Percentiles rank a stretch among this genome's conserved stretches.
Conservation (phyloP, 2,329 filamentous ascomycete genomes). For the Spiromastix sp. region DNA sequence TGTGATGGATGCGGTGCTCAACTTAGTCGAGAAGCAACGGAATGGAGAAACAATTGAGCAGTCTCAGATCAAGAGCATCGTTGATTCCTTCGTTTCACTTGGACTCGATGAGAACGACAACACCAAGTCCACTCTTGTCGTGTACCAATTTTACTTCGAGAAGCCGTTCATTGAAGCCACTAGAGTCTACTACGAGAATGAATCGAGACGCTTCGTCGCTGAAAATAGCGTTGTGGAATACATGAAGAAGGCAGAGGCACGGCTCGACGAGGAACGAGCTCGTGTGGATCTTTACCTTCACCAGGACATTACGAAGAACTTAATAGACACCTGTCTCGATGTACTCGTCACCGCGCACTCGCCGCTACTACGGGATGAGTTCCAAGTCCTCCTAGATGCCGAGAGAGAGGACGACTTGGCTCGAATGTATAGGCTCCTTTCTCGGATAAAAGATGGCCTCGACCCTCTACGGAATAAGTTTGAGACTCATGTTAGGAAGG, state of each 20-base stretch:
- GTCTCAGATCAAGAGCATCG: constrained; percentile 90
- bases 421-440: constrained; percentile 88
- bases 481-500: constrained; percentile 84
- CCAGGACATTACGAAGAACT: constrained; percentile 69
- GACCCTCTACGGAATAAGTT: constrained; percentile 81
- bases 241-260: constrained; percentile 96
- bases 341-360: constrained; percentile 87
- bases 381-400: constrained; percentile 85
- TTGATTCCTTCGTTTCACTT: constrained; percentile 91
- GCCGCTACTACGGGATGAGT: constrained; percentile 79
- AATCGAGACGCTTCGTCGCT: constrained; percentile 87
- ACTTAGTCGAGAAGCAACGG: constrained; percentile 91
- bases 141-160: constrained; percentile 89
- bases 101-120: constrained; percentile 89
- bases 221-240: constrained; percentile 98
- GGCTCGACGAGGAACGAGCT: constrained; percentile 86
- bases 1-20: constrained; percentile 91
- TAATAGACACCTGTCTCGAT: constrained; percentile 81
- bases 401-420: constrained; percentile 93
- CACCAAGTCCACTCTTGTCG: constrained; percentile 87
- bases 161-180: constrained; percentile 82
- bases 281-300: constrained; percentile 88
- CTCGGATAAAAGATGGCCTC: constrained; percentile 79
- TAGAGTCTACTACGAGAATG: constrained; percentile 73
- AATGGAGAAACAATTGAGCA: constrained; percentile 98